Percentiles rank a stretch among this genome's conserved stretches.
phyloP scores from a whole-genome alignment of 805 yeast species.

The Starmerella powellii region DNA sequence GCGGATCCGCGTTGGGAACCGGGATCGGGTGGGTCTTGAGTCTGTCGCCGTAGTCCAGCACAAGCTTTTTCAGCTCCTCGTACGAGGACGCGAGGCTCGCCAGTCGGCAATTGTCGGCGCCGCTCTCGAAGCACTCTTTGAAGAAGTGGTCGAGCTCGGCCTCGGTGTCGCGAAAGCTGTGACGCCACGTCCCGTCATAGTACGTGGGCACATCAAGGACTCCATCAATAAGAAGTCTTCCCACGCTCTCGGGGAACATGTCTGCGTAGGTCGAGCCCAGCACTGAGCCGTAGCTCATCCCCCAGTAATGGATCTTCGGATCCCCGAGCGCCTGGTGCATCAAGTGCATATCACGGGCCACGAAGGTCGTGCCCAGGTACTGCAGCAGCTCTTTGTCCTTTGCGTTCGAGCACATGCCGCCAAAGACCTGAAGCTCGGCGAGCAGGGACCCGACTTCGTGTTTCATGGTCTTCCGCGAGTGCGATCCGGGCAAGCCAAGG shows the following conservation, averaged over 20 bases:
- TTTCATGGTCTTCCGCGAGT: background rate
- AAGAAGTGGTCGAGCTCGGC: conserved; percentile 11
- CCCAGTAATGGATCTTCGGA: conserved; percentile 21
- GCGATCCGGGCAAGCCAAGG: conserved; percentile 6
- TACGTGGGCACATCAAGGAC: conserved; percentile 19
- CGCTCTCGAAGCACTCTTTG: conserved; percentile 9
- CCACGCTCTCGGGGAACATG: conserved; percentile 20
- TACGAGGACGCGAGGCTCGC: conserved; percentile 1
- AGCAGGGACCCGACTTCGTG: conserved; percentile 12
- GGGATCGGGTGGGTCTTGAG: conserved; percentile 10
- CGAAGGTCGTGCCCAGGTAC: conserved; percentile 17
- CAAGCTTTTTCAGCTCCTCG: conserved; percentile 3
- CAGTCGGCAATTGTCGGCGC: conserved; percentile 3
- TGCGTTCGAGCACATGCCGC: conserved; percentile 10
- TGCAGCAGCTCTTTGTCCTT: conserved; percentile 1
- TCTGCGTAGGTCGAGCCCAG: conserved; percentile 22
- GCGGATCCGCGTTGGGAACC: conserved; percentile 5
- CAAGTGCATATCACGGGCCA: conserved; percentile 20
- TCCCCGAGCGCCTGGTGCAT: conserved; percentile 19
- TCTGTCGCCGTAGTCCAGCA: conserved; percentile 6
- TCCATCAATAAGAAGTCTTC: conserved; percentile 21
- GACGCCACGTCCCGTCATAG: conserved; percentile 18
- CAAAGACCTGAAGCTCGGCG: conserved; percentile 5
- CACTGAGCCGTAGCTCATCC: conserved; percentile 20
- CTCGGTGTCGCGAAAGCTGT: conserved; percentile 16